phyloP scores from a whole-genome alignment of 129 eudicot species.

The Glebionis coronaria region DNA sequence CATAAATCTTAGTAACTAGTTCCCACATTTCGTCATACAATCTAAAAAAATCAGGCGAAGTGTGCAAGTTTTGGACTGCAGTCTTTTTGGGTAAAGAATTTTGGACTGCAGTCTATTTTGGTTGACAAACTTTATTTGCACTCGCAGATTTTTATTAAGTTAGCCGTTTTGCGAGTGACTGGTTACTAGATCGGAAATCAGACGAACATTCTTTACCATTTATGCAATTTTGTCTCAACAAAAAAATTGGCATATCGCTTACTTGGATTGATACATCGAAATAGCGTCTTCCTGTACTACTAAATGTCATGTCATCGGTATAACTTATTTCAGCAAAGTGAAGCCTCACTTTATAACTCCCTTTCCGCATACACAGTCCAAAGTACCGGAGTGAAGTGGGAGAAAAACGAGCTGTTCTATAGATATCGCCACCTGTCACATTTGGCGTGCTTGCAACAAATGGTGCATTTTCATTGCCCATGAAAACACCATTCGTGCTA shows the following conservation, averaged over 20 bases:
- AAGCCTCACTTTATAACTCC: conserved; percentile 48
- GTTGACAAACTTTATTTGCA: neutral
- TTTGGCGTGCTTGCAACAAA: conserved; percentile 22
- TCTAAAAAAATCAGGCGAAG: neutral
- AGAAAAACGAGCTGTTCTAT: conserved; percentile 55
- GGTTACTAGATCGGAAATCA: neutral
- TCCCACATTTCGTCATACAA: neutral
- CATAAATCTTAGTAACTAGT: conserved; percentile 15
- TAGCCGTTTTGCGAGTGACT: neutral
- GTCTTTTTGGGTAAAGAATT: no score
- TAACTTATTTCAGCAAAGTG: conserved; percentile 88
- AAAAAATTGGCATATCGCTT: conserved; percentile 27
- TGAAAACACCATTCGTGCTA: conserved; percentile 58
- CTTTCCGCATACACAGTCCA: conserved; percentile 43
- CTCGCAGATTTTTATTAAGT: neutral
- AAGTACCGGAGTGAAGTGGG: conserved; percentile 63
- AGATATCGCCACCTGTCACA: conserved; percentile 38
- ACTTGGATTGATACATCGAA: conserved; percentile 86
- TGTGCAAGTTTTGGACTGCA: no score
- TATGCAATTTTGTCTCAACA: neutral
- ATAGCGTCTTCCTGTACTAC: conserved; percentile 63
- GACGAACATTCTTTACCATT: neutral
- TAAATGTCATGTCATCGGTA: conserved; percentile 41
- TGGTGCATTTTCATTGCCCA: conserved; percentile 33
- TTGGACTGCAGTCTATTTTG: neutral